A percentile compares a stretch with the other conserved stretches of the same genome.
Conservation (phyloP, 176 grass and related monocot genomes). For the Aegilops umbellulata region DNA sequence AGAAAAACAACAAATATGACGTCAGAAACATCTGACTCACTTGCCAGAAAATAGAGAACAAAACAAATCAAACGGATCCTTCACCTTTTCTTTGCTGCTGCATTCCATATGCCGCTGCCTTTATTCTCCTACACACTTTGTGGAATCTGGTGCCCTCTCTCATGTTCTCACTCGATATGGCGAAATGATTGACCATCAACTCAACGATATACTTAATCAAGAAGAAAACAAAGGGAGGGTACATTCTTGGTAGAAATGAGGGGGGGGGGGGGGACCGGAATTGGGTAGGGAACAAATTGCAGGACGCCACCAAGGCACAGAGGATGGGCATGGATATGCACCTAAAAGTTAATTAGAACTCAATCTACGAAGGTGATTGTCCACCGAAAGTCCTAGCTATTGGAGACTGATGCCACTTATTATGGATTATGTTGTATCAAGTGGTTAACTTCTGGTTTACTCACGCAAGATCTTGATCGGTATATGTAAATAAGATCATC, state of each 20-base stretch:
- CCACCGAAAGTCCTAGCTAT: no score
- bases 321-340: background rate
- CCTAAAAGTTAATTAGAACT: background rate
- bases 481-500: background rate
- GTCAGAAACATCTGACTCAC: background rate
- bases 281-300: background rate
- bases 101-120: background rate
- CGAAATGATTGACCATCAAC: background rate
- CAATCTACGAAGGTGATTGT: no score
- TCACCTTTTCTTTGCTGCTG: background rate
- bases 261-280: no score
- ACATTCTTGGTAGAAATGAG: background rate
- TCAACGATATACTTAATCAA: background rate
- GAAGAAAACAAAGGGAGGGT: background rate
- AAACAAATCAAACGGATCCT: background rate
- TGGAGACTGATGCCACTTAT: background rate
- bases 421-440: background rate
- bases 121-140: conserved; percentile 1
- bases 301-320: background rate
- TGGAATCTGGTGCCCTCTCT: background rate
- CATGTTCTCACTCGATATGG: background rate
- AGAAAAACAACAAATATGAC: background rate
- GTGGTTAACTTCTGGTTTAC: background rate
- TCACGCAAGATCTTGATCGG: background rate
- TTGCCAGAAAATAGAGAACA: background rate